A percentile compares a stretch with the other conserved stretches of the same genome.
Conservation (phyloP, 495 filamentous ascomycete species). For the Chaetomium fimeti region DNA sequence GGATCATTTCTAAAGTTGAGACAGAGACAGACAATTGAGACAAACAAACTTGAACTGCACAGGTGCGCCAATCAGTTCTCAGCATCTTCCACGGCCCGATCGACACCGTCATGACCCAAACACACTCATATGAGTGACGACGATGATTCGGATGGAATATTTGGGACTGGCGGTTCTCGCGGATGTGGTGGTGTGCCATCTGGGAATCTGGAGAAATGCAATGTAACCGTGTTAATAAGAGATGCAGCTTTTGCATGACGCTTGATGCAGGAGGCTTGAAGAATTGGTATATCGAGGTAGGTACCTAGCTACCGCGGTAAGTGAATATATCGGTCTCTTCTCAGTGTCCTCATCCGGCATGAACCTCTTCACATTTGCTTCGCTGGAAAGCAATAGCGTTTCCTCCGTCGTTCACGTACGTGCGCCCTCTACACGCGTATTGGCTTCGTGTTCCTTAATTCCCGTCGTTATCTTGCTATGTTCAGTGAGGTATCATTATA, state of each 20-base stretch:
- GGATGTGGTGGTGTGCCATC: conserved; percentile 8
- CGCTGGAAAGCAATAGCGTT: too few relatives aligned
- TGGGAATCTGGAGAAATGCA: conserved; percentile 1
- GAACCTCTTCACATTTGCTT: too few relatives aligned
- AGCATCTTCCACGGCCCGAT: background rate
- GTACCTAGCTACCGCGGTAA: background rate
- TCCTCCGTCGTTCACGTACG: too few relatives aligned
- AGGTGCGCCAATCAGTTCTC: background rate
- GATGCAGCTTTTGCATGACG: background rate
- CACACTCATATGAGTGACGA: background rate
- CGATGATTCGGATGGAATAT: background rate
- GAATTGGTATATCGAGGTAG: background rate
- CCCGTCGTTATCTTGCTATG: background rate
- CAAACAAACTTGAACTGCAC: background rate
- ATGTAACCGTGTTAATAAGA: conserved; percentile 7
- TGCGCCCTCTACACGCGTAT: background rate
- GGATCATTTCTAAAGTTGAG: background rate
- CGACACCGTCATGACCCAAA: conserved; percentile 6
- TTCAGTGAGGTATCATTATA: conserved; percentile 15
- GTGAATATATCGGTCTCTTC: background rate
- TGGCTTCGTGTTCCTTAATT: background rate
- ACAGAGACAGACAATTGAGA: too few relatives aligned
- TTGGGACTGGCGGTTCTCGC: conserved; percentile 12
- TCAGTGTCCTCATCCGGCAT: too few relatives aligned
- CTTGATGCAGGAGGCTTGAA: background rate